Conservation (phyloP, 2,329 filamentous ascomycete species). For the Xylariaceae sp. region DNA sequence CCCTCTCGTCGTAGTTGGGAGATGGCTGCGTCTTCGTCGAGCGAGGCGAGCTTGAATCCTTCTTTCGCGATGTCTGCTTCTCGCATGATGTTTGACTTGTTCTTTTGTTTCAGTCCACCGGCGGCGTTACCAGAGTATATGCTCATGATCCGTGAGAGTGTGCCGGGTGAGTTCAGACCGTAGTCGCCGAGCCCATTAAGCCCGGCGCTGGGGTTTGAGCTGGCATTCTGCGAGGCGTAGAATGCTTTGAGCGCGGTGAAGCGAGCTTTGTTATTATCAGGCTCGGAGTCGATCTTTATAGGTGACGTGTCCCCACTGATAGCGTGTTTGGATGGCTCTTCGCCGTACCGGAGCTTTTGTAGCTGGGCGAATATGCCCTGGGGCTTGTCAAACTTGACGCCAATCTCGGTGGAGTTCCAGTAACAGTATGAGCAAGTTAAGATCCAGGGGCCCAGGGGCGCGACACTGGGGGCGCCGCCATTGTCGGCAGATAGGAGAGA, state of each 20-base stretch:
- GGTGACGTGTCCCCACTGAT: constrained; percentile 25
- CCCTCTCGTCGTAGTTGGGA: constrained; percentile 55
- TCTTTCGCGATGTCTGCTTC: constrained; percentile 70
- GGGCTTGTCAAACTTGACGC: constrained; percentile 83
- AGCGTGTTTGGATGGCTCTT: constrained; percentile 34
- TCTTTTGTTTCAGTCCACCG: constrained; percentile 61
- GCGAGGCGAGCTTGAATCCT: constrained; percentile 61
- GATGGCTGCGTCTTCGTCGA: constrained; percentile 61
- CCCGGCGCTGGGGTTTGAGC: constrained; percentile 48
- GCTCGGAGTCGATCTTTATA: constrained; percentile 54
- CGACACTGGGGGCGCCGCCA: constrained; percentile 29
- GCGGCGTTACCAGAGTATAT: constrained; percentile 70
- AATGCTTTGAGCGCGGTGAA: constrained; percentile 74
- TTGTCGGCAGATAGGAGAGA: constrained; percentile 43
- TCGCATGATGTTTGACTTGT: constrained; percentile 70
- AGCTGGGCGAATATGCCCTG: constrained; percentile 83
- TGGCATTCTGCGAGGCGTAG: constrained; percentile 74
- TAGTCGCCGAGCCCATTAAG: constrained; percentile 44
- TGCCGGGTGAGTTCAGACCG: constrained; percentile 71
- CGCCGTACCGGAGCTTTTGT: constrained; percentile 63
- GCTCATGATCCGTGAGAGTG: constrained; percentile 84
- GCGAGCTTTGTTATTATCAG: constrained; percentile 42
- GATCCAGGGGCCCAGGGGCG: constrained; percentile 57
- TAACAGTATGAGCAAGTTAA: constrained; percentile 86
- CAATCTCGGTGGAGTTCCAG: constrained; percentile 88